These are phyloP conservation scores for Penicillium freii DNA, from an alignment of 2,329 filamentous ascomycete genomes.

Conservation along the genomic window DNA sequence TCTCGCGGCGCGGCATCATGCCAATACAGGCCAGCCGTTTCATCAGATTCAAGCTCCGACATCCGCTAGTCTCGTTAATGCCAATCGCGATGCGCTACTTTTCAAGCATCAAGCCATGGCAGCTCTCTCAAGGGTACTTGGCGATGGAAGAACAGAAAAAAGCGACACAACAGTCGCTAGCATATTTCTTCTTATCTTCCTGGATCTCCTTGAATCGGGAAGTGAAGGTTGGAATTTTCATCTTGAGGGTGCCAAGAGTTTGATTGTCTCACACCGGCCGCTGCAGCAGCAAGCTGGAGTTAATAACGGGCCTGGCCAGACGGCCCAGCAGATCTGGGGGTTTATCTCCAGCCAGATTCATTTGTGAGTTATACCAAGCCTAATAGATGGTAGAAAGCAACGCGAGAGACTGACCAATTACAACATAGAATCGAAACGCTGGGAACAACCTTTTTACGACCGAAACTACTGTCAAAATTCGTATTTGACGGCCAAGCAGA, in stretches of 20 bases:
- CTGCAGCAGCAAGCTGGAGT: slow-evolving; percentile 11
- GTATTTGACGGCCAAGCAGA: slow-evolving; percentile 14
- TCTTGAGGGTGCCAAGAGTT: slow-evolving; percentile 32
- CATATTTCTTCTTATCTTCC: slow-evolving; percentile 35
- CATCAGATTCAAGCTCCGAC: slow-evolving; percentile 9
- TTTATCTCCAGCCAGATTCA: slow-evolving; percentile 35
- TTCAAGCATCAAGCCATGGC: slow-evolving; percentile 38
- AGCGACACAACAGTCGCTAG: slow-evolving; percentile 34
- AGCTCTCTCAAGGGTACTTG: slow-evolving; percentile 26
- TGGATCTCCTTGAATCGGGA: slow-evolving; percentile 35
- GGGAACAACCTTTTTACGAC: slow-evolving; percentile 34
- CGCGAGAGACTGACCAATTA: neutral
- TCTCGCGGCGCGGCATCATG: slow-evolving; percentile 36
- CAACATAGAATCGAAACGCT: slow-evolving; percentile 33
- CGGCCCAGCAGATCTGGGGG: slow-evolving; percentile 27
- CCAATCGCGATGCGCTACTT: slow-evolving; percentile 31
- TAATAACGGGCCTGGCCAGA: slow-evolving; percentile 26
- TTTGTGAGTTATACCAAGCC: slow-evolving; percentile 19
- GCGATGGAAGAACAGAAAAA: slow-evolving; percentile 6
- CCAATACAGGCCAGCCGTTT: slow-evolving; percentile 30
- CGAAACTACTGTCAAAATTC: slow-evolving; percentile 29
- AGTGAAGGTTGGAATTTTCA: slow-evolving; percentile 37
- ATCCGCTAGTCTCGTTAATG: slow-evolving; percentile 13
- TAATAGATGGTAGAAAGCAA: neutral
- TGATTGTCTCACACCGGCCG: slow-evolving; percentile 23